phyloP scores from a whole-genome alignment of 768 basidiomycete genomes.

The Hysterangium stoloniferum region DNA sequence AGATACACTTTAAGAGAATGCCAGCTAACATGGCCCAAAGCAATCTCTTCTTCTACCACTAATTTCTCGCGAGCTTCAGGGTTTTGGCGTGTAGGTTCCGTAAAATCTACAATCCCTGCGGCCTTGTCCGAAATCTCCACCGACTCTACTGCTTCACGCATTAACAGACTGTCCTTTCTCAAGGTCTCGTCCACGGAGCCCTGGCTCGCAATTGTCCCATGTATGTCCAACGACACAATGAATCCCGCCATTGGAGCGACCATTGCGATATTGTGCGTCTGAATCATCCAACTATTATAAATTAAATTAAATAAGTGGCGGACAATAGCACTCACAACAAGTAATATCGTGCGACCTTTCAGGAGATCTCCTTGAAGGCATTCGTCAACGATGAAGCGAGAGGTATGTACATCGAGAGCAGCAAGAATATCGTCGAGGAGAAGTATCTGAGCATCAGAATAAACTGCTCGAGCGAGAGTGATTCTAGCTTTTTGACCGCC shows the following conservation, averaged over 20 bases:
- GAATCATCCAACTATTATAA: not conserved
- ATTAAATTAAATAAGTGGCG: not conserved
- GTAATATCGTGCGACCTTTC: slow-evolving; percentile 40
- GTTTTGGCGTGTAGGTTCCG: slow-evolving; percentile 14
- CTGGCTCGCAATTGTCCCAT: slow-evolving; percentile 16
- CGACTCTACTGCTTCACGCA: slow-evolving; percentile 10
- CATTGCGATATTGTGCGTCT: slow-evolving; percentile 20
- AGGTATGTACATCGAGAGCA: slow-evolving; percentile 43
- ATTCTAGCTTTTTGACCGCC: slow-evolving; percentile 42
- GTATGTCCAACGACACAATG: slow-evolving; percentile 14
- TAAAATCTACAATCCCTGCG: slow-evolving; percentile 13
- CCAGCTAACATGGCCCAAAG: slow-evolving; percentile 3
- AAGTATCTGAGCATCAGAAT: slow-evolving; percentile 34
- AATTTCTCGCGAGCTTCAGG: not conserved
- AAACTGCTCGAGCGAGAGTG: slow-evolving; percentile 37
- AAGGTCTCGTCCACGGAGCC: slow-evolving; percentile 16
- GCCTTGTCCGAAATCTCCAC: slow-evolving; percentile 16
- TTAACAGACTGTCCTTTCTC: slow-evolving; percentile 11
- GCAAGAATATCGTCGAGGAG: slow-evolving; percentile 37
- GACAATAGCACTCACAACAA: slow-evolving; percentile 32
- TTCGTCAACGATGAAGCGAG: slow-evolving; percentile 43
- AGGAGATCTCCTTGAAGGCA: slow-evolving; percentile 42
- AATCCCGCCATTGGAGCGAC: slow-evolving; percentile 16
- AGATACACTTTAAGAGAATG: slow-evolving; percentile 10
- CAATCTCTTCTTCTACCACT: slow-evolving; percentile 1